Evolutionary conservation across 495 filamentous ascomycete genomes (phyloP).

Genomic region (Echria macrotheca): DNA sequence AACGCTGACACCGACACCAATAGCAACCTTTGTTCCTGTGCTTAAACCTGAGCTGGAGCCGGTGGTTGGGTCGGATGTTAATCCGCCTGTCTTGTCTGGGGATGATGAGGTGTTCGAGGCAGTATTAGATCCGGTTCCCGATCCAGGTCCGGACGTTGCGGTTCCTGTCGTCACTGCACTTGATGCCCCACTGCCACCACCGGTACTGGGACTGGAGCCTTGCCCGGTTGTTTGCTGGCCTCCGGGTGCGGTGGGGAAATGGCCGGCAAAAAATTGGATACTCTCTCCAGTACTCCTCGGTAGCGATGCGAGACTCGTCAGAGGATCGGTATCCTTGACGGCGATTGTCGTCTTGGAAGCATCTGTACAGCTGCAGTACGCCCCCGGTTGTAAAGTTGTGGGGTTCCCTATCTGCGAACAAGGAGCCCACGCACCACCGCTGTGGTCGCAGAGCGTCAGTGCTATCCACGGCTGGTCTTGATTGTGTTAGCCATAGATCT

Average conservation of each 20-base stretch:
- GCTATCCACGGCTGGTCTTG: slow-evolving; percentile 26
- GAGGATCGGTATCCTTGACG: slow-evolving; percentile 7
- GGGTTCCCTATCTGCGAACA: slow-evolving; percentile 23
- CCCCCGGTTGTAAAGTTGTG: slow-evolving; percentile 19
- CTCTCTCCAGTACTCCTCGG: slow-evolving; percentile 14
- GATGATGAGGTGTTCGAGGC: too few species aligned
- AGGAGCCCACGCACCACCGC: slow-evolving; percentile 18
- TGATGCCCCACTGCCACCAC: background rate
- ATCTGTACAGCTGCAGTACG: slow-evolving; percentile 22
- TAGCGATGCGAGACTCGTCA: slow-evolving; percentile 16
- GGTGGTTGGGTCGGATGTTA: background rate
- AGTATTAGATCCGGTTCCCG: background rate
- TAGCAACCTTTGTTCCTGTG: slow-evolving; percentile 17
- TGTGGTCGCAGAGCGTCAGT: slow-evolving; percentile 20
- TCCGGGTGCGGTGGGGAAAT: slow-evolving; percentile 6
- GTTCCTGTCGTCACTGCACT: background rate
- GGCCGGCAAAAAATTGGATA: slow-evolving; percentile 18
- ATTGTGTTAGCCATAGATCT: background rate
- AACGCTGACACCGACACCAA: slow-evolving; percentile 14
- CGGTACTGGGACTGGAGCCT: background rate
- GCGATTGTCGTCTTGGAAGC: slow-evolving; percentile 16
- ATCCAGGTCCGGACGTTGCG: too few species aligned
- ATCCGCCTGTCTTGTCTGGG: background rate
- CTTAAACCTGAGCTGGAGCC: slow-evolving; percentile 1
- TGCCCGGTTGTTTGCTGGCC: background rate